These are phyloP conservation scores for Fraxinus sp. DNA, from an alignment of 305 asterid genomes.

Conservation along the genomic window DNA sequence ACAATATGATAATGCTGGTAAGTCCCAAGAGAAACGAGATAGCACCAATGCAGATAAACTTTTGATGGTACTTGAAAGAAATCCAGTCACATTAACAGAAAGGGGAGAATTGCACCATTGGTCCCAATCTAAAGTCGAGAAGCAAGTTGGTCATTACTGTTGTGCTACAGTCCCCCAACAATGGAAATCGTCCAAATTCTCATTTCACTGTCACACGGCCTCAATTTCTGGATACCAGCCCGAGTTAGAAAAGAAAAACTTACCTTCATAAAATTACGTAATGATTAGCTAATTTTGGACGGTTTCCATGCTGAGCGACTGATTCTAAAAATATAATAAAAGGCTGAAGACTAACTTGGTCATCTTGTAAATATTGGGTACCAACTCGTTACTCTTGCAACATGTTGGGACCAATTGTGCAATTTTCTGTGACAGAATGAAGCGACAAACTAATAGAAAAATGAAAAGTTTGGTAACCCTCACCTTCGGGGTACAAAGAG, in stretches of 20 bases:
- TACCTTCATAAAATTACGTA: neutral
- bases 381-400: neutral
- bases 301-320: neutral
- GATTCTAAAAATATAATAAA: neutral
- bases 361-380: neutral
- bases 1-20: neutral
- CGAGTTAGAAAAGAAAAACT: neutral
- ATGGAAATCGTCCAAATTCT: neutral
- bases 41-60: neutral
- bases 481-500: conserved; percentile 35
- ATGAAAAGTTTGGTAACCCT: neutral
- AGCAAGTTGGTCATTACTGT: neutral
- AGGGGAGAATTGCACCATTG: neutral
- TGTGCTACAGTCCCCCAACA: neutral
- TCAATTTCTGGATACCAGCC: neutral
- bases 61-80: neutral
- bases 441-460: neutral
- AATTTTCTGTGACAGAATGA: neutral
- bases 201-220: neutral
- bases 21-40: neutral
- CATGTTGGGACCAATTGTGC: neutral
- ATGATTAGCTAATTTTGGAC: neutral
- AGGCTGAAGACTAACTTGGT: neutral
- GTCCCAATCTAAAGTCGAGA: neutral
- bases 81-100: neutral